These are phyloP conservation scores for Penicillium brevicompactum DNA, from an alignment of 2,329 filamentous ascomycete species.

Conservation along the genomic window DNA sequence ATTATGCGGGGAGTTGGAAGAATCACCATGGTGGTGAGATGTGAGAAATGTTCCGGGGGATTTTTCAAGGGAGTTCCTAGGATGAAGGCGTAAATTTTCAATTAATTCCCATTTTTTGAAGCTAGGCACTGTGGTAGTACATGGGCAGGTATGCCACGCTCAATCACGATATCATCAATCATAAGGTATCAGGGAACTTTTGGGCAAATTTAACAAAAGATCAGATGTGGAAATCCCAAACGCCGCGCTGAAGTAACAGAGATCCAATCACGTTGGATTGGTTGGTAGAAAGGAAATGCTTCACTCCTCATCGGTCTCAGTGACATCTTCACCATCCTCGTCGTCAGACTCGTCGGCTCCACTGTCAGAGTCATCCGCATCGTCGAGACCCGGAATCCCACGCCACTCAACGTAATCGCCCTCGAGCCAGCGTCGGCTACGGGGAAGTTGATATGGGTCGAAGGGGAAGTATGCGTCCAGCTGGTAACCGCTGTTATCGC, in stretches of 20 bases:
- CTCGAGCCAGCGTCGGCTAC: constrained; percentile 85
- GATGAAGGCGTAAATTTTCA: background rate
- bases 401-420: constrained; percentile 81
- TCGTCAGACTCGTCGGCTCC: constrained; percentile 39
- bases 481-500: constrained; percentile 78
- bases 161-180: constrained; percentile 21
- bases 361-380: constrained; percentile 53
- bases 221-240: constrained; percentile 14
- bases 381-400: constrained; percentile 69
- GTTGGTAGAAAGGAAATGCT: background rate
- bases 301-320: constrained; percentile 47
- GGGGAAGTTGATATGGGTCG: constrained; percentile 88
- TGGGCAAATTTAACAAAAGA: constrained; percentile 11
- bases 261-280: constrained; percentile 4
- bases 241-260: constrained; percentile 31
- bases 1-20: constrained; percentile 13
- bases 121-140: constrained; percentile 4
- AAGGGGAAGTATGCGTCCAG: constrained; percentile 96
- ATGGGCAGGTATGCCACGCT: background rate
- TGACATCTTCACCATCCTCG: constrained; percentile 44
- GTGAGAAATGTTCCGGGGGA: background rate
- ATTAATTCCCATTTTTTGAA: constrained; percentile 6
- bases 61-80: background rate
- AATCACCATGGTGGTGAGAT: constrained; percentile 10
- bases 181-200: constrained; percentile 22